Evolutionary conservation across 805 yeast genomes (phyloP).

Genomic region (Cyberlindnera xylosilytica): DNA sequence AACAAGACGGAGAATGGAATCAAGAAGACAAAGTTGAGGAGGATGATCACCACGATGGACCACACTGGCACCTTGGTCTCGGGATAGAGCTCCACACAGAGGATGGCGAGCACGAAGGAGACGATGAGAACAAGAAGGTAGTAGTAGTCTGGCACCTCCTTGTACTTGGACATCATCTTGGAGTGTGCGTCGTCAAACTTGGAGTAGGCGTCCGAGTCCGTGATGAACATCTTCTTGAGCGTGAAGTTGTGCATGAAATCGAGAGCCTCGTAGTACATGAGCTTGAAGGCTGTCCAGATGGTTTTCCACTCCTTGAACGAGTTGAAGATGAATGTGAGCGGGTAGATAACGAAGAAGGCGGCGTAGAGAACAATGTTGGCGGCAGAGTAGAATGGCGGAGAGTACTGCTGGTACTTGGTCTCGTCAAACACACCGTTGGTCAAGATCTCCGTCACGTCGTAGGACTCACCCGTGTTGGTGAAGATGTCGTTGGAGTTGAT

Average conservation of each 20-base stretch:
- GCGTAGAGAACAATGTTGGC: constrained; percentile 60
- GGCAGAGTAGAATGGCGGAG: constrained; percentile 66
- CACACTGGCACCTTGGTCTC: constrained; percentile 53
- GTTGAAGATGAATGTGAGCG: constrained; percentile 49
- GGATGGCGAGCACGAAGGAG: constrained; percentile 44
- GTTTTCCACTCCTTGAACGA: constrained; percentile 43
- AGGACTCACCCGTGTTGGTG: constrained; percentile 48
- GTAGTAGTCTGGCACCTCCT: constrained; percentile 58
- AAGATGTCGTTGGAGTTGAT: constrained; percentile 48
- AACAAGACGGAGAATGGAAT: constrained; percentile 47
- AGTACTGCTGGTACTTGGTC: constrained; percentile 45
- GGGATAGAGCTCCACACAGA: constrained; percentile 42
- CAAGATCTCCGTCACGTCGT: constrained; percentile 45
- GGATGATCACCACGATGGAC: constrained; percentile 53
- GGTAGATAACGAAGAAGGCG: constrained; percentile 42
- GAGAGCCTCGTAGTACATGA: constrained; percentile 6
- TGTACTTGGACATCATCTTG: constrained; percentile 51
- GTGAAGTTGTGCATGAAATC: constrained; percentile 7
- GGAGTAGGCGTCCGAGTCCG: constrained; percentile 2
- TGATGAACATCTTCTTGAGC: not conserved
- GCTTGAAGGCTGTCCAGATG: constrained; percentile 8
- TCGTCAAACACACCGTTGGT: constrained; percentile 45
- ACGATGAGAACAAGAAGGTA: constrained; percentile 38
- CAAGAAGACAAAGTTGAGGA: constrained; percentile 46
- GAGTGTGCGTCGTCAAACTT: constrained; percentile 28